Evolutionary conservation across 2,329 filamentous ascomycete species (phyloP), one percentile per base, ranked within the genome.

Genomic region (Pseudocercospora cruenta): DNA sequence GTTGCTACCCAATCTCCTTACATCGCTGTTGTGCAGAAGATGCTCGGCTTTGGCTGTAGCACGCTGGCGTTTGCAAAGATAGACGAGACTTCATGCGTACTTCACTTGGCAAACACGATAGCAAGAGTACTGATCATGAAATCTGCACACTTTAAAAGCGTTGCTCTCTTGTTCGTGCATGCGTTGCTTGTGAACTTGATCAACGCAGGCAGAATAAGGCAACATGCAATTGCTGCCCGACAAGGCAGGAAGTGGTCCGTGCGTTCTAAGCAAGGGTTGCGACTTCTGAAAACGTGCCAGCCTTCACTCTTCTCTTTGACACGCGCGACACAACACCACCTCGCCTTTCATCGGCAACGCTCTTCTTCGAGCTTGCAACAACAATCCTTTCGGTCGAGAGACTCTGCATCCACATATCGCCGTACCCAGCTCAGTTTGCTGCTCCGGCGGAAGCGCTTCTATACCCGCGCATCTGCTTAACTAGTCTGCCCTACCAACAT

Each of bases 291-390:
- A 26, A 51, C 47, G 47, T 26, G 51, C 51, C 51, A 19, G 51
- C 51, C 51, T 55, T 55, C 51, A 55, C 51, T 55, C 47, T 51
- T 51, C 47, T 43, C 39, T 51, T 26, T 51, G 47, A 21, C 19
- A 51, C 19, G 19, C 19, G 24, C 47, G 5, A 49, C 45, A 22
- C 45, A 49, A 22, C 47, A 51, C 47, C 47, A 24, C 21, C 47
- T 26, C 9, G 47, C 47, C 47, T 51, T 51, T 51, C 21, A 51
- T 51, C 47, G 47, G 22, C 47, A 51, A 24, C 47, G 47, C 45
- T 49, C 45, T 24, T 24, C 45, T 21, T 49, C 19, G 45, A 49
- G 19, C 45, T 49, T n/a, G 12, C 45, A 39, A n/a, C 36, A 39
- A 39, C 36, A n/a, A 39, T 39, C 36, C 36, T 39, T 39, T 39